Conservation (phyloP, 164 flowering plant species). For the Umbilicus rupestris region DNA sequence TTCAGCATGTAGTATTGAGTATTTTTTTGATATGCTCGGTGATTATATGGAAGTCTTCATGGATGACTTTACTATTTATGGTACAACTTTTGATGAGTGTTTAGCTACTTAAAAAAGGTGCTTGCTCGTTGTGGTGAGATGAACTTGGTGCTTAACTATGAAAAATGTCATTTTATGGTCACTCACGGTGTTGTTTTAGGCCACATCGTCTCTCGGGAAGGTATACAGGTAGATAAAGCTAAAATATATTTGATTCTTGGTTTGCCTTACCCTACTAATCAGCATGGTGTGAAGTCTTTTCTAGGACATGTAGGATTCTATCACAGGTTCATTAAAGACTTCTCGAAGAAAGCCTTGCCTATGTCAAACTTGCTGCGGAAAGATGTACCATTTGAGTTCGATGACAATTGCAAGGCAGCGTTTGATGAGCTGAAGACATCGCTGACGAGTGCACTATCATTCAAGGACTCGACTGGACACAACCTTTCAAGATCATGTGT, state of each 20-base stretch:
- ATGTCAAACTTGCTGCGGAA: not conserved
- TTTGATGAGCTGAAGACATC: not conserved
- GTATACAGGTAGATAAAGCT: not conserved
- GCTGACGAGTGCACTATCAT: not conserved
- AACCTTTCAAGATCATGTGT: not conserved
- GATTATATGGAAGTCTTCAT: too few relatives aligned
- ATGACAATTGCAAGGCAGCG: not conserved
- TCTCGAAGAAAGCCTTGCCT: not conserved
- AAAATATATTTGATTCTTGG: not conserved
- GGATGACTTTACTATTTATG: too few relatives aligned
- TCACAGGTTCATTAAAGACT: not conserved
- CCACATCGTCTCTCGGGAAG: not conserved
- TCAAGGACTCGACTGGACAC: not conserved
- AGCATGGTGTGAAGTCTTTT: not conserved
- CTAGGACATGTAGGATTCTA: constrained; percentile 6
- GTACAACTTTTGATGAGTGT: not conserved
- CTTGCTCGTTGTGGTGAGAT: not conserved
- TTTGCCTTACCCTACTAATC: not conserved
- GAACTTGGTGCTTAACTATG: too few relatives aligned
- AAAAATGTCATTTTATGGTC: too few relatives aligned
- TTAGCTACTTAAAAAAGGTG: not conserved
- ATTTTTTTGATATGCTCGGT: too few relatives aligned
- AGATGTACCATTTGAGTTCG: not conserved
- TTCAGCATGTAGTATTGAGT: too few relatives aligned
- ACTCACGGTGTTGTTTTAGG: not conserved